These are phyloP conservation scores for Escallonia herrerae DNA, from an alignment of 129 eudicot species.

Conservation along the genomic window DNA sequence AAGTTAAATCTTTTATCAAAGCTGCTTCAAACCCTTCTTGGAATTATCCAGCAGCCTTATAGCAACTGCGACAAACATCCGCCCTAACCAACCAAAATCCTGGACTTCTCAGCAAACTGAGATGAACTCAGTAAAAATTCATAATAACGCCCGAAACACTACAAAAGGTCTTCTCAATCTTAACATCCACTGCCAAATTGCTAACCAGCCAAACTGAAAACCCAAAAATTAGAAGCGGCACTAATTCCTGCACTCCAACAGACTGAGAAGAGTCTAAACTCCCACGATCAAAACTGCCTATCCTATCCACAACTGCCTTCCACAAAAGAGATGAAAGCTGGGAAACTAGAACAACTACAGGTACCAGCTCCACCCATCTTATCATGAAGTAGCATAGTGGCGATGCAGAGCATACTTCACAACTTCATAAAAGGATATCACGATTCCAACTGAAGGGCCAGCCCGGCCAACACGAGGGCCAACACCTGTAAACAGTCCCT, in stretches of 20 bases:
- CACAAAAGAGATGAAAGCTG: slow-evolving; percentile 10
- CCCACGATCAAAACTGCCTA: slow-evolving; percentile 26
- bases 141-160: not conserved
- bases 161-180: slow-evolving; percentile 21
- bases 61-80: no score
- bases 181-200: not conserved
- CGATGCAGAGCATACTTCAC: slow-evolving; percentile 66
- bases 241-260: not conserved
- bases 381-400: slow-evolving; percentile 32
- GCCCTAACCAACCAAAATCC: no score
- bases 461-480: slow-evolving; percentile 98
- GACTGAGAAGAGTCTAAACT: slow-evolving; percentile 25
- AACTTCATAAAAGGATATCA: slow-evolving; percentile 87
- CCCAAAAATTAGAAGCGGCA: not conserved
- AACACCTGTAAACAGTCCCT: slow-evolving; percentile 81
- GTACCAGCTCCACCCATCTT: slow-evolving; percentile 12
- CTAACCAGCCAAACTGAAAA: no score
- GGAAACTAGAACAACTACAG: slow-evolving; percentile 1
- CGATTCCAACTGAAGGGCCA: slow-evolving; percentile 96
- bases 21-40: no score
- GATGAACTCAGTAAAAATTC: slow-evolving; percentile 14
- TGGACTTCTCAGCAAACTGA: not conserved
- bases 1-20: no score
- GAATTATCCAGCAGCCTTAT: no score
- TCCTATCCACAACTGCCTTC: slow-evolving; percentile 13